Percentiles rank a stretch among this genome's conserved stretches.
Evolutionary conservation across 306 rosid genomes (phyloP).

Genomic region (Ormosia emarginata): DNA sequence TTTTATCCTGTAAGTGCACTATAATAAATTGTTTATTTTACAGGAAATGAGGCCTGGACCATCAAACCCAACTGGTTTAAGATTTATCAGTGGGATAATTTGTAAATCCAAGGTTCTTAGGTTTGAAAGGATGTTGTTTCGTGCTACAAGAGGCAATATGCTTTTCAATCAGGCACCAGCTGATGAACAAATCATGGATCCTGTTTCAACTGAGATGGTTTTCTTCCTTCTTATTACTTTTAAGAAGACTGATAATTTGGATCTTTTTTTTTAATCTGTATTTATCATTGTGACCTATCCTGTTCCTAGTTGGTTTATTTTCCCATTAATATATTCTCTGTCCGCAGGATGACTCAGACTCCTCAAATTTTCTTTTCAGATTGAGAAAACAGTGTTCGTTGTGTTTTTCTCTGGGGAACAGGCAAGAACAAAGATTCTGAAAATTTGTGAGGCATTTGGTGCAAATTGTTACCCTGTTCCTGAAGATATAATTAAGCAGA

Average conservation of each 20-base stretch:
- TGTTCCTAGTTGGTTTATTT: conserved; percentile 22
- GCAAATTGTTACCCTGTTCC: conserved; percentile 98
- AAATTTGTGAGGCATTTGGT: conserved; percentile 97
- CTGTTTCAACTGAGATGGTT: conserved; percentile 87
- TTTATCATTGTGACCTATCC: conserved; percentile 20
- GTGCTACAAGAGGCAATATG: conserved; percentile 99
- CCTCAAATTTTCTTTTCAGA: conserved; percentile 51
- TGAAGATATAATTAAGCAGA: conserved; percentile 85
- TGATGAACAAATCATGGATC: conserved; percentile 88
- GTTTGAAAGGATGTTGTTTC: conserved; percentile 96
- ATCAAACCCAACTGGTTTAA: conserved; percentile 80
- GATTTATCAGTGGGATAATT: conserved; percentile 91
- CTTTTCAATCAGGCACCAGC: conserved; percentile 91
- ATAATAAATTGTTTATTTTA: conserved; percentile 20
- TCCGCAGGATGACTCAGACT: conserved; percentile 21
- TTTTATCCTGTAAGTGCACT: conserved; percentile 10
- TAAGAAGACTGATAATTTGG: conserved; percentile 20
- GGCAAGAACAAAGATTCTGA: conserved; percentile 87
- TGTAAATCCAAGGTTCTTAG: conserved; percentile 78
- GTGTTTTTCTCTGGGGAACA: conserved; percentile 98
- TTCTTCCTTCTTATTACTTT: conserved; percentile 36
- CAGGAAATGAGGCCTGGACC: conserved; percentile 79
- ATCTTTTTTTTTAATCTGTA: not conserved
- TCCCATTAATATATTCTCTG: conserved; percentile 16
- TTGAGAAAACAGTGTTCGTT: conserved; percentile 88